These are phyloP conservation scores for Berberis thunbergii DNA, from an alignment of 164 flowering plant genomes.

Conservation along the genomic window DNA sequence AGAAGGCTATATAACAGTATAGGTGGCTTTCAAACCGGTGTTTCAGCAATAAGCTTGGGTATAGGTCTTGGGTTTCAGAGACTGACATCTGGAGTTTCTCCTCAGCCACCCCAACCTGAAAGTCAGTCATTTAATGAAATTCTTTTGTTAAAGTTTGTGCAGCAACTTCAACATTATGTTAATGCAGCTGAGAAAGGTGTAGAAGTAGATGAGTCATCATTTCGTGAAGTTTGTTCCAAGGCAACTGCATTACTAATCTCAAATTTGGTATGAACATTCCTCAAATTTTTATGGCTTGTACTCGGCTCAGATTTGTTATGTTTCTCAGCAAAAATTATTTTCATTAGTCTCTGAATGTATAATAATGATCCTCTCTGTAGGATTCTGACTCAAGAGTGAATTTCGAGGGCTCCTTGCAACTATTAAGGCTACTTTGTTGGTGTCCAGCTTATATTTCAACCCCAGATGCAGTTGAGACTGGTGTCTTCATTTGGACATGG, in stretches of 20 bases:
- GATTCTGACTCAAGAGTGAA: conserved; percentile 58
- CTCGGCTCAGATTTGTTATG: not conserved
- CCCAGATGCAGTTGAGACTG: conserved; percentile 95
- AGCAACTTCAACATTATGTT: conserved; percentile 78
- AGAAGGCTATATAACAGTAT: conserved; percentile 79
- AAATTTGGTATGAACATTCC: conserved; percentile 45
- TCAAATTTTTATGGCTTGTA: not conserved
- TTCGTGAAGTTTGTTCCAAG: conserved; percentile 86
- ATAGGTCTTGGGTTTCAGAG: conserved; percentile 53
- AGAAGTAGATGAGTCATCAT: conserved; percentile 58
- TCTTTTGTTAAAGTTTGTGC: conserved; percentile 62
- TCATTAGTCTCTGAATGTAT: conserved; percentile 1
- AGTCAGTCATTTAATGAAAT: conserved; percentile 70
- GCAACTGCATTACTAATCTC: conserved; percentile 92
- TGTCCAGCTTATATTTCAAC: conserved; percentile 98
- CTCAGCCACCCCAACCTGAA: conserved; percentile 40
- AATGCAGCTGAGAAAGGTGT: conserved; percentile 80
- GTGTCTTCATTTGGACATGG: conserved; percentile 98
- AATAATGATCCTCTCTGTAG: conserved; percentile 24
- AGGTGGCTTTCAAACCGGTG: conserved; percentile 41
- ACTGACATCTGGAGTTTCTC: conserved; percentile 45
- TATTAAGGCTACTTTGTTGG: conserved; percentile 97
- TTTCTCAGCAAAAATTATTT: not conserved
- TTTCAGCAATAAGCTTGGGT: conserved; percentile 27
- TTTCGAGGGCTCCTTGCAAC: conserved; percentile 78